Conservation (phyloP, 257 asterid species). For the Ballota nigra region DNA sequence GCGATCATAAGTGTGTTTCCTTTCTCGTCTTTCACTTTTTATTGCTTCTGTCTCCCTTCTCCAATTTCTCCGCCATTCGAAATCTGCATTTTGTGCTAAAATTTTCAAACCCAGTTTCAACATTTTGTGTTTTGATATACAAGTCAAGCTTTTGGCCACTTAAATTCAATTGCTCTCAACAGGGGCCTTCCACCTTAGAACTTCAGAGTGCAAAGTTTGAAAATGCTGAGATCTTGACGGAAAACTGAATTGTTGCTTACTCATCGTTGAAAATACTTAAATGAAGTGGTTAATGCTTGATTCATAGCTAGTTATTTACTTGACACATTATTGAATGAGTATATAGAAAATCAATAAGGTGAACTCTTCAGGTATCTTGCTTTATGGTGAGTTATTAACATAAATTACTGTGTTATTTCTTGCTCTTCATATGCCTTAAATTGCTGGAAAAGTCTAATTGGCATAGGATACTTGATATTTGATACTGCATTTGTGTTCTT, state of each 20-base stretch:
- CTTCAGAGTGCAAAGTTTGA: too few relatives aligned
- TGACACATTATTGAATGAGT: not conserved
- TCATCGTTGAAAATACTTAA: not conserved
- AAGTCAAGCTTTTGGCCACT: not conserved
- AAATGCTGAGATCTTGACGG: too few relatives aligned
- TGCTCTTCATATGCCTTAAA: not conserved
- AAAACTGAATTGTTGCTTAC: not conserved
- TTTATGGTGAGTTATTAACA: not conserved
- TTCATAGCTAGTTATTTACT: not conserved
- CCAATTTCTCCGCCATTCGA: not conserved
- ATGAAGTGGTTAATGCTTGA: not conserved
- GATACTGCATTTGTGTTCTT: not conserved
- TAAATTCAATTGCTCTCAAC: not conserved
- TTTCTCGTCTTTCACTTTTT: not conserved
- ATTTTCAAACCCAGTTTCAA: not conserved
- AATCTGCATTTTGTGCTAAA: not conserved
- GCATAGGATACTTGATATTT: not conserved
- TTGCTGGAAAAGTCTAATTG: not conserved
- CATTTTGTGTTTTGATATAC: not conserved
- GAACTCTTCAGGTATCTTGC: too few relatives aligned
- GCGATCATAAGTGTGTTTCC: slow-evolving; percentile 55
- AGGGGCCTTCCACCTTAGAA: too few relatives aligned
- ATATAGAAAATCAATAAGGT: not conserved
- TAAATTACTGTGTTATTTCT: not conserved
- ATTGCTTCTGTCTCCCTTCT: not conserved